Percentiles rank a stretch among this genome's conserved stretches.
Evolutionary conservation across 192 early-diverging fungal genomes (phyloP).

Genomic region (Mortierella antarctica): DNA sequence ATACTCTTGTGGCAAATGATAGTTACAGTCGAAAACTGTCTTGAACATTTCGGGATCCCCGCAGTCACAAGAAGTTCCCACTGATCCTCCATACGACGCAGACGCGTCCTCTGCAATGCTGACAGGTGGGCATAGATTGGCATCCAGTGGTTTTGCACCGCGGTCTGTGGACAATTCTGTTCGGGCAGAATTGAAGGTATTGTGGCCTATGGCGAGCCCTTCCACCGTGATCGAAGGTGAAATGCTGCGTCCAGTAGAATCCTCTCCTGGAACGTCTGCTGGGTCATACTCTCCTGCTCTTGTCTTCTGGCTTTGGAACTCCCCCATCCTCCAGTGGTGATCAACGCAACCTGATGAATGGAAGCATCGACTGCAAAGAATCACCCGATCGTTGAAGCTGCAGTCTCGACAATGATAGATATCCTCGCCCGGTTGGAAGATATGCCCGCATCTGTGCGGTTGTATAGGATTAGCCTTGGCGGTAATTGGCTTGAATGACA

Average conservation of each 20-base stretch:
- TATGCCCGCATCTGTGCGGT: slow-evolving; percentile 20
- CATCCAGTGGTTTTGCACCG: too few species aligned
- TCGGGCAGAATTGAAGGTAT: too few species aligned
- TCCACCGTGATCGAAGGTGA: neutral
- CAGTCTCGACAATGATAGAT: slow-evolving; percentile 47
- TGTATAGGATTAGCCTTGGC: neutral
- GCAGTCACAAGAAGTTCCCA: slow-evolving; percentile 22
- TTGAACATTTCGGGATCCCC: slow-evolving; percentile 33
- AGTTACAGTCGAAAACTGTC: slow-evolving; percentile 31
- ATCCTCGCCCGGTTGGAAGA: slow-evolving; percentile 41
- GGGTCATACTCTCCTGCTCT: too few species aligned
- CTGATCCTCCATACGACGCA: too few species aligned
- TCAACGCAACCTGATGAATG: slow-evolving; percentile 21
- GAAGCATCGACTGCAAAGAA: slow-evolving; percentile 44
- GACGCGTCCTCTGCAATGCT: too few species aligned
- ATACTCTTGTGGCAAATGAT: slow-evolving; percentile 33
- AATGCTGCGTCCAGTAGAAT: neutral
- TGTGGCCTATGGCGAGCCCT: too few species aligned
- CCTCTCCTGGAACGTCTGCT: neutral
- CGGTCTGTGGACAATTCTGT: too few species aligned
- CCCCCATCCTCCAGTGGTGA: slow-evolving; percentile 31
- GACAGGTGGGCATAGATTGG: too few species aligned
- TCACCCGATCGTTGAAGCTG: slow-evolving; percentile 21
- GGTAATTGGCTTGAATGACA: neutral
- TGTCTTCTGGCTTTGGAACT: neutral